Conservation (phyloP, 108 stramenopile genomes). For the Nitzschia sp. region DNA sequence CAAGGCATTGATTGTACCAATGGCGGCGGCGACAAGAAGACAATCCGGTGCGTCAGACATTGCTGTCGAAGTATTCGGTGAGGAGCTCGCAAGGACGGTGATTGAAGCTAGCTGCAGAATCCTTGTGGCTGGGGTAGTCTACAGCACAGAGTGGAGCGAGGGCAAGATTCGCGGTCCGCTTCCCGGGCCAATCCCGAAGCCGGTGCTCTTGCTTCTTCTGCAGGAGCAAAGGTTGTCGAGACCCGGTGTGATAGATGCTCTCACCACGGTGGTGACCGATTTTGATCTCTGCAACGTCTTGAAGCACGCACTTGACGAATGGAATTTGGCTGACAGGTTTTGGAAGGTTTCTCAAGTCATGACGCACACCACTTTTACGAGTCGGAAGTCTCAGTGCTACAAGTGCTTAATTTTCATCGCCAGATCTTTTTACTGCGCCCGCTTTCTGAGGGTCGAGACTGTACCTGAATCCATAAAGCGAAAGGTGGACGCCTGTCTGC, state of each 20-base stretch:
- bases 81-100: conserved; percentile 5
- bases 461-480: not conserved
- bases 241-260: not conserved
- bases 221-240: conserved; percentile 28
- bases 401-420: conserved; percentile 31
- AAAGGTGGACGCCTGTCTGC: conserved; percentile 16
- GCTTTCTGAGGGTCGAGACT: not conserved
- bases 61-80: conserved; percentile 18
- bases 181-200: conserved; percentile 19
- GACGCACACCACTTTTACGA: not conserved
- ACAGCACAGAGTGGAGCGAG: conserved; percentile 22
- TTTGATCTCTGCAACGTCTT: conserved; percentile 13
- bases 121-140: conserved; percentile 19
- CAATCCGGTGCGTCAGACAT: not conserved
- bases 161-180: conserved; percentile 18
- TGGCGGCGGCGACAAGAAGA: not conserved
- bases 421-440: conserved; percentile 18
- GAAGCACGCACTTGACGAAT: conserved; percentile 4
- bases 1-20: conserved; percentile 16
- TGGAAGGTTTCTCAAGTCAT: conserved; percentile 1
- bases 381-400: conserved; percentile 6
- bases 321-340: conserved; percentile 21
- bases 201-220: conserved; percentile 23
- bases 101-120: conserved; percentile 3
- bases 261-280: conserved; percentile 17